These are phyloP conservation scores for Carallia pectinifolia DNA, from an alignment of 345 rosid species.

Conservation along the genomic window DNA sequence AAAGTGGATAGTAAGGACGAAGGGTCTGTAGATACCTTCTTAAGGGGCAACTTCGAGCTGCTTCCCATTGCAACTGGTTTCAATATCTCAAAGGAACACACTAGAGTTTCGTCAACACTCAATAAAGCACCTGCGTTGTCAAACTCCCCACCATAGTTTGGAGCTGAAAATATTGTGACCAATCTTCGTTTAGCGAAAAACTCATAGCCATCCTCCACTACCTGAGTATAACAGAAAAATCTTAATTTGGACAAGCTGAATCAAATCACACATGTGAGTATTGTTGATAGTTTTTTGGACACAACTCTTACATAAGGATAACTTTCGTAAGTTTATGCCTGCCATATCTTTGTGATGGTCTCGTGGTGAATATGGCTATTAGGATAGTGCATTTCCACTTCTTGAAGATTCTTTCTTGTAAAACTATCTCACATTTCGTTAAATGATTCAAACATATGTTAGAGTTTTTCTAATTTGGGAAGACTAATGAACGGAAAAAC, in stretches of 20 bases:
- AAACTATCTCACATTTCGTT: neutral
- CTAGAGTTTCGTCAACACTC: slow-evolving; percentile 75
- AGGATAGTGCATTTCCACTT: neutral
- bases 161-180: slow-evolving; percentile 97
- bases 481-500: neutral
- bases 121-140: slow-evolving; percentile 95
- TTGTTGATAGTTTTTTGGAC: neutral
- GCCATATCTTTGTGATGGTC: neutral
- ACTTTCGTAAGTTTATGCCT: neutral
- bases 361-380: neutral
- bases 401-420: neutral
- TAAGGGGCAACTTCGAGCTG: slow-evolving; percentile 36
- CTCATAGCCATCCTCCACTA: slow-evolving; percentile 98
- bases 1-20: too few relatives aligned
- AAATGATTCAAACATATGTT: neutral
- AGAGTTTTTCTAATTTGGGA: neutral
- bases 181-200: slow-evolving; percentile 83
- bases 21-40: slow-evolving; percentile 58
- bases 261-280: neutral
- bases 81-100: slow-evolving; percentile 92
- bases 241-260: slow-evolving; percentile 2
- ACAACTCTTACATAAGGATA: neutral
- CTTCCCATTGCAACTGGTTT: slow-evolving; percentile 62
- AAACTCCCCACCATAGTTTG: slow-evolving; percentile 99
- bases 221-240: slow-evolving; percentile 43